Percentiles rank a stretch among this genome's conserved stretches.
phyloP scores from a whole-genome alignment of 2,329 filamentous ascomycete species.

The Fusarium dimerum region DNA sequence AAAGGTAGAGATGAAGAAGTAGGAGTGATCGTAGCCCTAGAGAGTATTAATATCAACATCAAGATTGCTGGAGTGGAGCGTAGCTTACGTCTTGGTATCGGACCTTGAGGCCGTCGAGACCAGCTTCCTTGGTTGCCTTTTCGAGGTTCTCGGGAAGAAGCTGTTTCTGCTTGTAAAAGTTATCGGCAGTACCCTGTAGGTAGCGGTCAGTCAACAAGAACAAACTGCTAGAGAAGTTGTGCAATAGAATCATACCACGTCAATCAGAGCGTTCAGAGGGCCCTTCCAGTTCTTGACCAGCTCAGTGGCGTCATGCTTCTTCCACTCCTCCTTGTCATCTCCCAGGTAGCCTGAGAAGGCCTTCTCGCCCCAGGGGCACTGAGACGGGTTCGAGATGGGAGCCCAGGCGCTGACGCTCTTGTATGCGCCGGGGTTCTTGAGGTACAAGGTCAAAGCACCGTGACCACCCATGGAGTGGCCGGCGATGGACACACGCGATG shows the following conservation, averaged over 20 bases:
- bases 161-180: slow-evolving; percentile 94
- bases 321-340: slow-evolving; percentile 74
- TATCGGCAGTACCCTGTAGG: slow-evolving; percentile 79
- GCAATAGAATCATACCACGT: slow-evolving; percentile 60
- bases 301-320: slow-evolving; percentile 89
- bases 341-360: slow-evolving; percentile 92
- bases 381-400: slow-evolving; percentile 82
- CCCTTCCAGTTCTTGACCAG: slow-evolving; percentile 74
- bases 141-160: slow-evolving; percentile 92
- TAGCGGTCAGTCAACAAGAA: background rate
- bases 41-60: background rate
- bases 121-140: slow-evolving; percentile 73
- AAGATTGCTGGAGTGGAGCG: background rate
- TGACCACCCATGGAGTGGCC: slow-evolving; percentile 98
- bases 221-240: background rate
- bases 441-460: slow-evolving; percentile 86
- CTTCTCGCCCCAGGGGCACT: slow-evolving; percentile 94
- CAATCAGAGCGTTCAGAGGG: slow-evolving; percentile 77
- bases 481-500: slow-evolving; percentile 73
- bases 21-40: slow-evolving; percentile 92
- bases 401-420: slow-evolving; percentile 88
- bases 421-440: slow-evolving; percentile 90
- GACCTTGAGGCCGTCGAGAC: slow-evolving; percentile 71
- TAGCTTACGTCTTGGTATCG: slow-evolving; percentile 73
- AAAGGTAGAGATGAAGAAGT: slow-evolving; percentile 94